Base-by-base conservation (phyloP, 2,329 filamentous ascomycete genomes). In the Fusarium albidum region DNA sequence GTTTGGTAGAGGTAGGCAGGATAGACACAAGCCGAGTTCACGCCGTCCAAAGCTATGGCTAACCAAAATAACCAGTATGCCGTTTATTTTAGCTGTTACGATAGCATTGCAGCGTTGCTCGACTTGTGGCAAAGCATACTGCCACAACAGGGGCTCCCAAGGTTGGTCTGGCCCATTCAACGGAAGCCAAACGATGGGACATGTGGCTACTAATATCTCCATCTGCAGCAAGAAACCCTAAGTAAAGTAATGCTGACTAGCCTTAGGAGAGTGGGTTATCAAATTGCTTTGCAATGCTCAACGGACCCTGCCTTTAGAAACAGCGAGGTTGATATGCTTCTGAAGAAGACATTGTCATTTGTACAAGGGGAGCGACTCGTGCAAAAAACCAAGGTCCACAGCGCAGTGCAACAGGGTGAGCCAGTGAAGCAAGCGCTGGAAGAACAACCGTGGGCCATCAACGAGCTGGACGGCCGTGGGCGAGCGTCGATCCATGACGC, bases 1-100 rank as follows among this genome's bases (percentile, higher is more conserved):
- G 3, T 1, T 8, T 63, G 2, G 15, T 65, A 0, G 1, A 2
- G 4, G 62, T 53, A 26, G 6, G 49, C 1, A 2, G 4, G 3
- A 0, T 8, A 4, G 0, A 17, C 6, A 13, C 6, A 13, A 0
- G 1, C 1, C 0, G 0, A 1, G 2, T 11, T 6, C 29, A 5
- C 2, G 1, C 1, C 6, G 10, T 31, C 21, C 6, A 3, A 2
- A 7, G 11, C 6, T 1, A 12, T 6, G 4, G 4, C 9, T 29
- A 6, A 57, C 9, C 0, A 0, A 3, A 3, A 3, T 9, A 3
- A 48, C n/a, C 2, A 57, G 5, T 1, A 0, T 1, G 32, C 26
- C 1, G 3, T 49, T 1, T 0, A 0, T 0, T 1, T 0, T 0
- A 0, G 3, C 0, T 33, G 28, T 1, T 4, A 14, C 0, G 38